Base-by-base conservation (phyloP, 169 alveolate genomes). In the Plasmodium blacklocki region DNA sequence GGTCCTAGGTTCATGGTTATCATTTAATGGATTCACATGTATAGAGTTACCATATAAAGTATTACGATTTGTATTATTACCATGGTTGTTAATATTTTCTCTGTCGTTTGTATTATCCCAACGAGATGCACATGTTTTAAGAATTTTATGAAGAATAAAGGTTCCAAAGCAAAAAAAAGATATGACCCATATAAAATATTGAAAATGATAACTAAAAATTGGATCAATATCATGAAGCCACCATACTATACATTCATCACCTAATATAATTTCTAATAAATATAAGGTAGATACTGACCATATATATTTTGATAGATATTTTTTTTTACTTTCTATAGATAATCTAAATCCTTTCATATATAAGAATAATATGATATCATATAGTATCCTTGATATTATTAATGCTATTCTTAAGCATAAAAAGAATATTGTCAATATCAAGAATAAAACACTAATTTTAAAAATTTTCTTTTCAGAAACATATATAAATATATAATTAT, bases 181-280 rank as follows among this genome's bases (percentile, higher is more conserved):
- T 14, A 71, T 47, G 43, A 18, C 18, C 92, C 92, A 86, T 23
- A 86, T 47, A 64, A 73, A 86, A 86, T 71, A 86, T 47, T 86
- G 92, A 49, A 86, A 73, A 21, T 86, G 52, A 50, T 86, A 86
- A 86, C 52, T 86, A 60, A 86, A 86, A 47, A 86, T 60, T 2
- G 92, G 92, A n/a, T 70, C 87, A 8, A 86, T 49, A 47, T 73
- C 92, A 66, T 73, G 86, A 59, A 86, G n/a, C 88, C 86, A 86
- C 92, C 92, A 86, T 59, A 71, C 12, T 8, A 86, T 52, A 32
- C 92, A 86, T 45, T 54, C 92, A 19, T 71, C 87, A 8, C 78
- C 74, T 47, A 73, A 63, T 14, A 86, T 49, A 9, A 86, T 58
- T 45, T 72, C 92, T 8, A 86, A 12, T 47, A 86, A 59, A n/a